Conservation (phyloP, 1,284 basidiomycete genomes). For the Apiotrichum domesticum region DNA sequence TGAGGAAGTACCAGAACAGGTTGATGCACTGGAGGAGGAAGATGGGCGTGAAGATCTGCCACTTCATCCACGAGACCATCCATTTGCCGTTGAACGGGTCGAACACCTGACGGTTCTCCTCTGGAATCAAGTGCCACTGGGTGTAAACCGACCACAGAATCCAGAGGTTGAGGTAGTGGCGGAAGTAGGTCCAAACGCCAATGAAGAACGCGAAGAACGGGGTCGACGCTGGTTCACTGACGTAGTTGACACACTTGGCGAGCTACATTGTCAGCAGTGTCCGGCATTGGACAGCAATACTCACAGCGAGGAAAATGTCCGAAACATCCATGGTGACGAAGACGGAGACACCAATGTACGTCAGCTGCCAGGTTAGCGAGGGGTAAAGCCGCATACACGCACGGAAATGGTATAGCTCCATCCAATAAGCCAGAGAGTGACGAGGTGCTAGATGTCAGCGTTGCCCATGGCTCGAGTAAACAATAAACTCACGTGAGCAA, state of each 20-base stretch:
- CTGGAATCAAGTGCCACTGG: slow-evolving; percentile 76
- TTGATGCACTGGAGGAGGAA: slow-evolving; percentile 73
- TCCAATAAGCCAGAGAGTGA: slow-evolving; percentile 91
- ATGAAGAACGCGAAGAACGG: slow-evolving; percentile 66
- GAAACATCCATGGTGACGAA: slow-evolving; percentile 97
- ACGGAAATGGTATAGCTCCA: slow-evolving; percentile 78
- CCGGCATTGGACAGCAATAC: slow-evolving; percentile 29
- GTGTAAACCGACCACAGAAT: slow-evolving; percentile 84
- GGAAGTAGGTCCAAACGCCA: slow-evolving; percentile 83
- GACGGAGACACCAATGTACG: slow-evolving; percentile 84
- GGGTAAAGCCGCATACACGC: no score
- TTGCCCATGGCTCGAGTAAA: background rate
- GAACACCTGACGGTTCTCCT: slow-evolving; percentile 51
- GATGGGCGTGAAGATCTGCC: slow-evolving; percentile 72
- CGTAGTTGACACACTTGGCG: slow-evolving; percentile 81
- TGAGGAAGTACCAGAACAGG: slow-evolving; percentile 83
- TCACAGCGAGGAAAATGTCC: slow-evolving; percentile 77
- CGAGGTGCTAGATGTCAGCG: slow-evolving; percentile 62
- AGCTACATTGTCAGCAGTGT: slow-evolving; percentile 50
- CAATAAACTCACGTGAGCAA: slow-evolving; percentile 52
- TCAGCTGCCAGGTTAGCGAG: slow-evolving; percentile 43
- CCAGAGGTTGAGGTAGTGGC: slow-evolving; percentile 82
- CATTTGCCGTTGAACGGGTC: slow-evolving; percentile 61
- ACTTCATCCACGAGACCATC: slow-evolving; percentile 70
- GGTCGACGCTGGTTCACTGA: slow-evolving; percentile 62